Evolutionary conservation across 2,329 filamentous ascomycete species (phyloP).

Genomic region (Fusarium caatingaense): DNA sequence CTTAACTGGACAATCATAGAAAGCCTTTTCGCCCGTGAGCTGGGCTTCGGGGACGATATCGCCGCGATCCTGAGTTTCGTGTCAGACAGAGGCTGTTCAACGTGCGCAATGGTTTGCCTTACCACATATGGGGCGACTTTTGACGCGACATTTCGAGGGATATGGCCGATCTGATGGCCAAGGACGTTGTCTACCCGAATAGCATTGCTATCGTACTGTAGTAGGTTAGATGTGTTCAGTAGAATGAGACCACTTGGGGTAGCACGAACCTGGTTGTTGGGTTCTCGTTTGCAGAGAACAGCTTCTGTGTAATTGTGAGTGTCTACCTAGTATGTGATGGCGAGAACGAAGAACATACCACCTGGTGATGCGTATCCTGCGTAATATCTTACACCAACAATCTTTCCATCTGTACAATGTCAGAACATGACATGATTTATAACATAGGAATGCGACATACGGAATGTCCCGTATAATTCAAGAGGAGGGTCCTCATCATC

Average conservation of each 20-base stretch:
- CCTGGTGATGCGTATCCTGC: slow-evolving; percentile 69
- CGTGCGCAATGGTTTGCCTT: slow-evolving; percentile 36
- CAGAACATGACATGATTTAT: slow-evolving; percentile 6
- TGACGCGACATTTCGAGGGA: slow-evolving; percentile 73
- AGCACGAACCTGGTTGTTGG: slow-evolving; percentile 64
- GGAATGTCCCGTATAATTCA: slow-evolving; percentile 62
- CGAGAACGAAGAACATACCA: slow-evolving; percentile 44
- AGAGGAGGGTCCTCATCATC: slow-evolving; percentile 53
- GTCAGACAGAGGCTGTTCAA: slow-evolving; percentile 22
- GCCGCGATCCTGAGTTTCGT: slow-evolving; percentile 61
- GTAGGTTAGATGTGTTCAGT: slow-evolving; percentile 7
- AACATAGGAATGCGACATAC: slow-evolving; percentile 45
- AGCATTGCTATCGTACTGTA: slow-evolving; percentile 76
- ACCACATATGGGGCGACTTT: slow-evolving; percentile 81
- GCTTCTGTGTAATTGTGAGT: slow-evolving; percentile 55
- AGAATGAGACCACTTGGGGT: slow-evolving; percentile 22
- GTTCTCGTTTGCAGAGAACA: slow-evolving; percentile 73
- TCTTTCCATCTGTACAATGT: slow-evolving; percentile 56
- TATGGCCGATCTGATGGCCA: slow-evolving; percentile 80
- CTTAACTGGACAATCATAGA: slow-evolving; percentile 78
- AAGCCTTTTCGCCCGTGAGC: slow-evolving; percentile 73
- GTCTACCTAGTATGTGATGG: neutral
- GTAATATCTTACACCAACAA: slow-evolving; percentile 70
- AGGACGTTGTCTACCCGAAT: slow-evolving; percentile 83
- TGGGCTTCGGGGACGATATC: slow-evolving; percentile 75